These are phyloP conservation scores for Kwoniella shandongensis DNA, from an alignment of 768 basidiomycete genomes.

Conservation along the genomic window DNA sequence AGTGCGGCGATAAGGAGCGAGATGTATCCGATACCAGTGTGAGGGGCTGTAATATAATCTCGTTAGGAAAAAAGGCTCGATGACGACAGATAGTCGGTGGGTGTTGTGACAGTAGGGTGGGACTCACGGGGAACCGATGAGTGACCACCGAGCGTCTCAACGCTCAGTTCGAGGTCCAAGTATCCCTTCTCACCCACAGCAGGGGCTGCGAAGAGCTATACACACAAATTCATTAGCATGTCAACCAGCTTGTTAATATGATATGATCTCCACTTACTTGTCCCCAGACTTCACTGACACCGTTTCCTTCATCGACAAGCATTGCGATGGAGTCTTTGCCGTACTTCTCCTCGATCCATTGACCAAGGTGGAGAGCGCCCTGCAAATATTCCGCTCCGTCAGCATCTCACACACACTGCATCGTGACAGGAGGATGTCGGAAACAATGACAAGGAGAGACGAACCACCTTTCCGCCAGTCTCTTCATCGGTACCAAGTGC, in stretches of 20 bases:
- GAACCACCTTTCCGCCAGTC: slow-evolving; percentile 47
- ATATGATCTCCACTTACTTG: slow-evolving; percentile 17
- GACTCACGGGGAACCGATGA: slow-evolving; percentile 42
- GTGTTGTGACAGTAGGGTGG: too few relatives aligned
- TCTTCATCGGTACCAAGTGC: slow-evolving; percentile 50
- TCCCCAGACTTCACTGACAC: slow-evolving; percentile 32
- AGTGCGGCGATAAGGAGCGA: slow-evolving; percentile 46
- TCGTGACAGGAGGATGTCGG: neutral
- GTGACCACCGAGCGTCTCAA: slow-evolving; percentile 48
- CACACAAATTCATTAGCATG: neutral
- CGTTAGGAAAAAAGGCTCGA: too few relatives aligned
- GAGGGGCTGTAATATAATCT: slow-evolving; percentile 27
- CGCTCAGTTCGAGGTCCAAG: slow-evolving; percentile 37
- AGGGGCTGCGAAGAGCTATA: slow-evolving; percentile 31
- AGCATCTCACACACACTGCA: too few relatives aligned
- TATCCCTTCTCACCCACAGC: slow-evolving; percentile 50
- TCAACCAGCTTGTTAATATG: neutral
- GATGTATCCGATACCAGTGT: slow-evolving; percentile 51
- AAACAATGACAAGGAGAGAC: slow-evolving; percentile 40
- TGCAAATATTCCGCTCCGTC: slow-evolving; percentile 5
- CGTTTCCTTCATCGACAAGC: slow-evolving; percentile 48
- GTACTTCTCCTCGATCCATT: slow-evolving; percentile 44
- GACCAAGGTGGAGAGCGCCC: slow-evolving; percentile 34
- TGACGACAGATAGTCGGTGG: too few relatives aligned
- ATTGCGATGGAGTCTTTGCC: slow-evolving; percentile 45